Evolutionary conservation across 768 basidiomycete species (phyloP).

Genomic region (Cystobasidium onofrii): DNA sequence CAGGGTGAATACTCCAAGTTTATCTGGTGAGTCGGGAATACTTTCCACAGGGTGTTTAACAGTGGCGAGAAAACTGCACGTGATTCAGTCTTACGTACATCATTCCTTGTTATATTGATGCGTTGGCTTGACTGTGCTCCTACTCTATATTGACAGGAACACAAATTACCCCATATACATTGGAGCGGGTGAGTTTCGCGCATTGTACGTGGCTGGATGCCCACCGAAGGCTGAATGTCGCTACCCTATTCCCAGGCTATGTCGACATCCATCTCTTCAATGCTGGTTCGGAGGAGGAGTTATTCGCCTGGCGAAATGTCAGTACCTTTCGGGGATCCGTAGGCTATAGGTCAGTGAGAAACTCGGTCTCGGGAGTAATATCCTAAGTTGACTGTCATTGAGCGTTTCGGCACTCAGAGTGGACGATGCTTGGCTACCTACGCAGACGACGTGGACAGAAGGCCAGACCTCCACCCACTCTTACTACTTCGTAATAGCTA

Average conservation of each 20-base stretch:
- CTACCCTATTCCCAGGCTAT: conserved; percentile 57
- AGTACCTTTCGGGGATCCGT: conserved; percentile 53
- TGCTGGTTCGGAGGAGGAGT: conserved; percentile 56
- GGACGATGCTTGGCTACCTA: conserved; percentile 24
- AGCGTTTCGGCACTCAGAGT: no score
- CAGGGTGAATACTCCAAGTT: conserved; percentile 70
- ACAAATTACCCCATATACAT: conserved; percentile 35
- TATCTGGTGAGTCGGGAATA: conserved; percentile 51
- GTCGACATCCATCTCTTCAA: conserved; percentile 73
- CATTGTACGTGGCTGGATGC: conserved; percentile 64
- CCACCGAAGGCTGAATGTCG: no score
- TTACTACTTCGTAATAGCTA: conserved; percentile 71
- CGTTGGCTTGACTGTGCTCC: conserved; percentile 46
- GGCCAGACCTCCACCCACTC: conserved; percentile 44
- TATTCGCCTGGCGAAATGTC: conserved; percentile 52
- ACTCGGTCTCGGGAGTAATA: no score
- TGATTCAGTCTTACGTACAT: conserved; percentile 41
- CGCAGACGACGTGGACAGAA: conserved; percentile 24
- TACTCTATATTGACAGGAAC: conserved; percentile 47
- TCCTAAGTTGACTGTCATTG: no score
- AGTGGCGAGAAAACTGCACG: background rate
- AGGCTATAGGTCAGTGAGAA: conserved; percentile 50
- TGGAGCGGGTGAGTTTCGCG: conserved; percentile 29
- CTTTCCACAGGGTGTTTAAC: background rate
- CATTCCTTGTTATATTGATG: conserved; percentile 29